phyloP scores from a whole-genome alignment of 139 green algal species.

The Auxenochlorella pyrenoidosa region DNA sequence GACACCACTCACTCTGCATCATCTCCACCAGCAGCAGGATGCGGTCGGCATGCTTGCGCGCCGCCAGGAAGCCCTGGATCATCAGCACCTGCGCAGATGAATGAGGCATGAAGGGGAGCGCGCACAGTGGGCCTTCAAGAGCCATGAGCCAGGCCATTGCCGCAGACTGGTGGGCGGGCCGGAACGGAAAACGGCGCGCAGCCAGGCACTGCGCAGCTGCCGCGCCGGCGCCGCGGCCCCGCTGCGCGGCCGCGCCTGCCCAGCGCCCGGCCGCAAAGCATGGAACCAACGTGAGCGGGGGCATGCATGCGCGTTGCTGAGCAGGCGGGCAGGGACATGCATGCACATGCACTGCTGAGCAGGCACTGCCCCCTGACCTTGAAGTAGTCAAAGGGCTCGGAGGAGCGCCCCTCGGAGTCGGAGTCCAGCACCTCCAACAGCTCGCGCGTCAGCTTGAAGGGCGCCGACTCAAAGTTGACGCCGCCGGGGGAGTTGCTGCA shows the following conservation, averaged over 20 bases:
- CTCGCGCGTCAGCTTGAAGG: slow-evolving; percentile 96
- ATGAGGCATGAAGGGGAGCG: not conserved
- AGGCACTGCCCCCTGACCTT: slow-evolving; percentile 74
- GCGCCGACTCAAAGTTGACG: slow-evolving; percentile 86
- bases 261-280: too few relatives aligned
- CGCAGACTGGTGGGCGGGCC: too few relatives aligned
- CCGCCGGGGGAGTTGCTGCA: slow-evolving; percentile 65
- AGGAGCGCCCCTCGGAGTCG: slow-evolving; percentile 81
- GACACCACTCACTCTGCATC: slow-evolving; percentile 69
- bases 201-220: too few relatives aligned
- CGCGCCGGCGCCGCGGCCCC: too few relatives aligned
- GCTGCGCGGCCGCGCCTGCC: too few relatives aligned
- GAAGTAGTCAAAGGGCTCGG: slow-evolving; percentile 93
- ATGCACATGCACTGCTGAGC: not conserved
- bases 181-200: too few relatives aligned
- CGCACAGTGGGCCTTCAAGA: not conserved
- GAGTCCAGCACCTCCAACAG: slow-evolving; percentile 97
- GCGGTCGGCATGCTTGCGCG: slow-evolving; percentile 90
- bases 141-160: too few relatives aligned
- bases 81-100: slow-evolving; percentile 81
- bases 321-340: too few relatives aligned
- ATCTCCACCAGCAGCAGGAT: slow-evolving; percentile 92
- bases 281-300: too few relatives aligned
- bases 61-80: slow-evolving; percentile 96
- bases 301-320: too few relatives aligned